phyloP scores from a whole-genome alignment of 2,329 filamentous ascomycete genomes.

The Alternaria rosae region DNA sequence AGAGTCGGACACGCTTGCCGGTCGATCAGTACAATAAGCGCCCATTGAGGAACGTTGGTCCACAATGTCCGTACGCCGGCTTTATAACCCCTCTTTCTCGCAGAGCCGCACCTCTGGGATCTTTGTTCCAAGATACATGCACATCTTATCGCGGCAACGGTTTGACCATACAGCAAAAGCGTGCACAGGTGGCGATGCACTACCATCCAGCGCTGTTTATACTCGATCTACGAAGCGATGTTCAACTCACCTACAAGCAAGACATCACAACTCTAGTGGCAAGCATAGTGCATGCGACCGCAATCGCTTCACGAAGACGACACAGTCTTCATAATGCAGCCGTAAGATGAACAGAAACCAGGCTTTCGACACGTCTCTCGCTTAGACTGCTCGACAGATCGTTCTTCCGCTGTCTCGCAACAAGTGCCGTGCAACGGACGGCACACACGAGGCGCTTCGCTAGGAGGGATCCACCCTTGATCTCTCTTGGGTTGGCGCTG shows the following conservation, averaged over 20 bases:
- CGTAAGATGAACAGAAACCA: not conserved
- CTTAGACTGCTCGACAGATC: slow-evolving; percentile 10
- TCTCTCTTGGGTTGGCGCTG: slow-evolving; percentile 23
- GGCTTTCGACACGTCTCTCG: slow-evolving; percentile 5
- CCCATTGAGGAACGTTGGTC: slow-evolving; percentile 8
- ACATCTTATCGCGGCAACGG: slow-evolving; percentile 10
- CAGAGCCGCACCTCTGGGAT: slow-evolving; percentile 29
- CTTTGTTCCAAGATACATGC: slow-evolving; percentile 16
- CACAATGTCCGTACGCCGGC: slow-evolving; percentile 17
- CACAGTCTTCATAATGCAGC: not conserved
- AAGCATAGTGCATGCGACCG: not conserved
- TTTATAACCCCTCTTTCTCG: slow-evolving; percentile 26
- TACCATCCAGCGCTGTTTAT: not conserved
- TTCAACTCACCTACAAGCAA: not conserved
- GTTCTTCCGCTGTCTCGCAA: slow-evolving; percentile 8
- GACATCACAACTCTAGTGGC: not conserved
- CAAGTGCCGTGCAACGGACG: slow-evolving; percentile 12
- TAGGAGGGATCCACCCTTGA: slow-evolving; percentile 26
- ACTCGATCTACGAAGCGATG: not conserved
- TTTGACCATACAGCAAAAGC: slow-evolving; percentile 5
- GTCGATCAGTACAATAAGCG: slow-evolving; percentile 19
- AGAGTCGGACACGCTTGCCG: slow-evolving; percentile 4
- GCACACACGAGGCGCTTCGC: slow-evolving; percentile 24
- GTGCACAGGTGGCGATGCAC: not conserved
- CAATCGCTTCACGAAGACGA: not conserved